Evolutionary conservation across 805 yeast species (phyloP).

Genomic region (Tetrapisispora nanseiensis): DNA sequence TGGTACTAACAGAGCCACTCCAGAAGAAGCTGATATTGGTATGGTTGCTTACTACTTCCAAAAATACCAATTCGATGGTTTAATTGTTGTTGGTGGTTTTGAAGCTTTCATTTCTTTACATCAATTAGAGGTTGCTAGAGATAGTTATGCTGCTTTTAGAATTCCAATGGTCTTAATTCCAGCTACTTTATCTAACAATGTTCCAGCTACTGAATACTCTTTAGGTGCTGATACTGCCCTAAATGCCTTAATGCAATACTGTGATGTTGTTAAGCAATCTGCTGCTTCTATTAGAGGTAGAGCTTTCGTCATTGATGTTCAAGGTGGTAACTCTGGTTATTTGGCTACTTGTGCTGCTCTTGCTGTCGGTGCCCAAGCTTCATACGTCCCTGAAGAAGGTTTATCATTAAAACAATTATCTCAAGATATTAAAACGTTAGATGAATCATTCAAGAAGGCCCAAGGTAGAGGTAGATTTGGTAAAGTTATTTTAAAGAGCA

Average conservation of each 20-base stretch:
- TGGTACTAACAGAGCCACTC: conserved; percentile 69
- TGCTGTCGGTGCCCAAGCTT: conserved; percentile 62
- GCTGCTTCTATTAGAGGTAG: conserved; percentile 73
- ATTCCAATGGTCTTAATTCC: conserved; percentile 74
- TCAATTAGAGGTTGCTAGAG: conserved; percentile 52
- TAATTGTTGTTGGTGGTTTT: conserved; percentile 71
- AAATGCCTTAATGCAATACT: conserved; percentile 58
- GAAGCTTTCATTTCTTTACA: conserved; percentile 68
- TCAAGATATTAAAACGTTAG: conserved; percentile 53
- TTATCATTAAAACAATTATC: conserved; percentile 50
- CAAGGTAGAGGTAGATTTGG: conserved; percentile 62
- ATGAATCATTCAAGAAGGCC: conserved; percentile 48
- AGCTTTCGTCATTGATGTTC: conserved; percentile 73
- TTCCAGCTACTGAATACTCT: conserved; percentile 75
- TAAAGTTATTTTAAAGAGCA: conserved; percentile 57
- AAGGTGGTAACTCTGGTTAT: conserved; percentile 79
- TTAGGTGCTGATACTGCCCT: conserved; percentile 69
- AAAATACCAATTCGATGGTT: conserved; percentile 58
- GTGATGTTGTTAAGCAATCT: conserved; percentile 70
- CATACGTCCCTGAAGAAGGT: conserved; percentile 69
- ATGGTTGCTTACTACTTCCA: conserved; percentile 63
- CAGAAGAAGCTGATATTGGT: conserved; percentile 57
- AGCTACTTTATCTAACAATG: conserved; percentile 71
- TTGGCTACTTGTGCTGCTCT: conserved; percentile 62
- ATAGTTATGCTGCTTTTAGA: conserved; percentile 56